Evolutionary conservation across 164 flowering plant species (phyloP), one percentile per base, ranked within the genome.

Genomic region (Protea cynaroides): DNA sequence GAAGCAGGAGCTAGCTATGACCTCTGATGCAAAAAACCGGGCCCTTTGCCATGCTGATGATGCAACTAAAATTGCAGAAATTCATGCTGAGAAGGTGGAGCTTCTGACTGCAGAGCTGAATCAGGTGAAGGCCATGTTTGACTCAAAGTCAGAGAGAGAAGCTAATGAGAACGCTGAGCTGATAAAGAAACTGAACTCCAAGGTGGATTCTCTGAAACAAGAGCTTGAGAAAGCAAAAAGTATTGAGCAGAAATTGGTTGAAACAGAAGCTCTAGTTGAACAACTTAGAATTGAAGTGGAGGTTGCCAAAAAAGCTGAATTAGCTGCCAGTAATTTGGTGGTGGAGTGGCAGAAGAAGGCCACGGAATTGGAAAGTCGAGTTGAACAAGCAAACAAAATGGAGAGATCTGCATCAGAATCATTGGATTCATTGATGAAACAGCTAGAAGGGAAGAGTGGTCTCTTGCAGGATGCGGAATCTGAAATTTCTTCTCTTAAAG

Each of bases 41-140:
- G 97, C 98, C 25, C 59, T 90, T 65, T 72, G 63, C 68, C 89
- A 87, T 74, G 97, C 92, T 17, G 98, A 89, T 60, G 89, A 87
- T 78, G 94, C 91, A 17, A 86, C 90, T 59, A 90, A 88, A 75
- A 84, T 87, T 71, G 92, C 96, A 19, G 89, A 89, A 73, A 80
- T 81, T 58, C 92, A 87, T 69, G 87, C 83, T 8, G 88, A 85
- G 71, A 89, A 89, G 72, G 90, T 77, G 36, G 89, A 90, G 65
- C 36, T 70, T 56, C 84, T 94, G 40, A 78, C 90, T 4, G 74
- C 83, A 51, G 97, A 94, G 76, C 51, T 94, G 66, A 58, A 47
- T 23, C 79, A 72, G 18, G 54, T 94, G 79, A 90, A 90, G 77
- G 76, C 76, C 19, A 61, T 80, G 71, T 84, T 89, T 46, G 95